Evolutionary conservation across 768 basidiomycete genomes (phyloP).

Genomic region (Boletus tomentosulus): DNA sequence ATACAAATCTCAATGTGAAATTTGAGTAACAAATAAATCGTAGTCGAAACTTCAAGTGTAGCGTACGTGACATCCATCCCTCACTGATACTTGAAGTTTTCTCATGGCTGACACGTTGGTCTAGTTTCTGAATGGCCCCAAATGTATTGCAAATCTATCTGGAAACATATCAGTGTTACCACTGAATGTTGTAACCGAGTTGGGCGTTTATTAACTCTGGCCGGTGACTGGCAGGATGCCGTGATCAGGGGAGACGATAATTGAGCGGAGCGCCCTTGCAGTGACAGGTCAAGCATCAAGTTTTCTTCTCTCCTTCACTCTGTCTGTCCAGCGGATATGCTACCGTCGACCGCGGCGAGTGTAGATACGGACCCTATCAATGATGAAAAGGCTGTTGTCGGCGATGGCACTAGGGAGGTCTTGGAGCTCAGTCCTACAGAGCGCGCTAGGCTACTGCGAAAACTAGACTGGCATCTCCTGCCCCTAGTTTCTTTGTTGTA

Average conservation of each 20-base stretch:
- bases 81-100: too few species aligned
- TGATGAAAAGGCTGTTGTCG: constrained; percentile 10
- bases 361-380: constrained; percentile 2
- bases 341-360: constrained; percentile 10
- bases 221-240: neutral
- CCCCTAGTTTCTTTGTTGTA: constrained; percentile 44
- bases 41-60: too few species aligned
- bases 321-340: constrained; percentile 9
- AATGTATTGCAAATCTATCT: too few species aligned
- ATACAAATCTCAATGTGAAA: too few species aligned
- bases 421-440: constrained; percentile 15
- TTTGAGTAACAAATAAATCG: too few species aligned
- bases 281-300: neutral
- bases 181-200: too few species aligned
- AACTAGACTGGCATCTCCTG: constrained; percentile 42
- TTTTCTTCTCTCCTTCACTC: neutral
- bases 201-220: too few species aligned
- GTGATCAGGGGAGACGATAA: neutral
- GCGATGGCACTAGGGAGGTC: neutral
- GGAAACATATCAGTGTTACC: too few species aligned
- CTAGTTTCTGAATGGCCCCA: too few species aligned
- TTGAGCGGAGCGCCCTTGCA: neutral
- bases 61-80: too few species aligned
- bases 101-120: too few species aligned
- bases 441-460: constrained; percentile 33